A percentile compares a stretch with the other conserved stretches of the same genome.
Evolutionary conservation across 2,329 filamentous ascomycete genomes (phyloP).

Genomic region (Leptographium procerum): DNA sequence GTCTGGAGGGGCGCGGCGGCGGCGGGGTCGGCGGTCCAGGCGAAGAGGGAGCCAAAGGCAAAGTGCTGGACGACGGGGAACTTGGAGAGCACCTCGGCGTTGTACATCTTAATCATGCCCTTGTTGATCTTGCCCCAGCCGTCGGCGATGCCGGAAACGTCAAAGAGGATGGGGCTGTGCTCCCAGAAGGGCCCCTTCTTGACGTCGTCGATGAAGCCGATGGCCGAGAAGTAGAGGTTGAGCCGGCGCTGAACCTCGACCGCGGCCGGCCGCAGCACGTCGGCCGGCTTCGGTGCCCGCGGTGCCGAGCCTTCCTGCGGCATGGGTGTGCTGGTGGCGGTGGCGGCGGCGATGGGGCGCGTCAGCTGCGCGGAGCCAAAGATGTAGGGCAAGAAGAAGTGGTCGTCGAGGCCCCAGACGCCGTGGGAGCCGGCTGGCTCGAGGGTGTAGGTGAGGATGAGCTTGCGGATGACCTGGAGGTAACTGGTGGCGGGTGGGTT

Average conservation of each 20-base stretch:
- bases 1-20: conserved; percentile 34
- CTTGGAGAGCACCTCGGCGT: conserved; percentile 89
- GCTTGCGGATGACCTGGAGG: conserved; percentile 62
- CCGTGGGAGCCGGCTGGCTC: conserved; percentile 94
- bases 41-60: conserved; percentile 68
- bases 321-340: conserved; percentile 38
- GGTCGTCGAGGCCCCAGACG: conserved; percentile 97
- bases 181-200: conserved; percentile 97
- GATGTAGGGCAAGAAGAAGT: conserved; percentile 88
- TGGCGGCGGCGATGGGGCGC: conserved; percentile 52
- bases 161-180: conserved; percentile 86
- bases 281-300: conserved; percentile 58
- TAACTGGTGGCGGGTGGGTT: conserved; percentile 43
- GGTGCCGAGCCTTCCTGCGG: conserved; percentile 69
- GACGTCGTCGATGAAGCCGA: conserved; percentile 95
- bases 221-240: conserved; percentile 89
- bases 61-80: conserved; percentile 99
- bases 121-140: conserved; percentile 99
- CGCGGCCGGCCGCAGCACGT: conserved; percentile 52
- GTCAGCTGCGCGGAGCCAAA: conserved; percentile 87
- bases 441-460: conserved; percentile 84
- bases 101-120: conserved; percentile 99
- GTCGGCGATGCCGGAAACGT: conserved; percentile 80
- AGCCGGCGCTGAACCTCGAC: conserved; percentile 53
- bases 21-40: conserved; percentile 58